These are phyloP conservation scores for Hemileccinum impolitum DNA, from an alignment of 768 basidiomycete genomes.

Conservation along the genomic window DNA sequence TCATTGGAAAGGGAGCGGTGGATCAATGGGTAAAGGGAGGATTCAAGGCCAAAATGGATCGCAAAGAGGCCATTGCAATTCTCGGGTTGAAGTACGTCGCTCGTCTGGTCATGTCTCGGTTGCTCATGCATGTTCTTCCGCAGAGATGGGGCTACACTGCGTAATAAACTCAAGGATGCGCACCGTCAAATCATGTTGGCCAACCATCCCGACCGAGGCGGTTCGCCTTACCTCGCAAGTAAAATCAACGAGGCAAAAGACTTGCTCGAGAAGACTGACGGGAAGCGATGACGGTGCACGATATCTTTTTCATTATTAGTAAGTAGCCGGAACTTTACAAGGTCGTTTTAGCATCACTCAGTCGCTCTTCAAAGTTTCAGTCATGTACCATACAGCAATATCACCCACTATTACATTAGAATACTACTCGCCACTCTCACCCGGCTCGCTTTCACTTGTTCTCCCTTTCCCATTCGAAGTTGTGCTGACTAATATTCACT, in stretches of 20 bases:
- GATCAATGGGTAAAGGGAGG: conserved; percentile 92
- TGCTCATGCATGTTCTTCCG: neutral
- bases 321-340: neutral
- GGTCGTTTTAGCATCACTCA: conserved; percentile 2
- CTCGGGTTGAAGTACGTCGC: conserved; percentile 84
- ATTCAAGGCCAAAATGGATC: conserved; percentile 95
- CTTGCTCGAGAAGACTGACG: conserved; percentile 76
- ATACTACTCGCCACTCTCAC: conserved; percentile 14
- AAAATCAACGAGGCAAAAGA: conserved; percentile 99
- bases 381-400: conserved; percentile 22
- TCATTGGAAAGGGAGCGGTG: conserved; percentile 55
- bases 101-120: neutral
- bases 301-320: conserved; percentile 5
- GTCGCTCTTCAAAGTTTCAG: neutral
- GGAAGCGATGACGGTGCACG: conserved; percentile 33
- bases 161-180: conserved; percentile 84
- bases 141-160: conserved; percentile 81
- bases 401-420: conserved; percentile 16
- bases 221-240: conserved; percentile 96
- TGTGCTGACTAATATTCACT: conserved; percentile 19
- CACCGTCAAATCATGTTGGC: conserved; percentile 97
- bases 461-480: no score
- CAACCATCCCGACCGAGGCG: conserved; percentile 98
- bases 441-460: neutral
- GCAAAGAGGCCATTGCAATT: conserved; percentile 87